A percentile compares a stretch with the other conserved stretches of the same genome.
Conservation (phyloP, 805 yeast species). For the Candida andamanensis region DNA sequence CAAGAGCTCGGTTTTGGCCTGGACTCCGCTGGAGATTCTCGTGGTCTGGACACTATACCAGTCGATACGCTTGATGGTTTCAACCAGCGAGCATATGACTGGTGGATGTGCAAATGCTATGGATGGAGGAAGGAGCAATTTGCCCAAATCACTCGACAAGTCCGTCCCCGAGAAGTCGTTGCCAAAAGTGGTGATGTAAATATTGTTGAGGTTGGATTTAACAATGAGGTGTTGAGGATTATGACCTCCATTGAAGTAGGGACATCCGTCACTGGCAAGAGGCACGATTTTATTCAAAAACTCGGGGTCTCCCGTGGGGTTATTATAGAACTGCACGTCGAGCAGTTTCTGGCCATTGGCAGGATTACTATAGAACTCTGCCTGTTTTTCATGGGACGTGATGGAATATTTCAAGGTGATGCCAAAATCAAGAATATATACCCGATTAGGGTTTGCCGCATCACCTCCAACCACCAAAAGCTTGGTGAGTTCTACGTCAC, state of each 20-base stretch:
- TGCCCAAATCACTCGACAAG: conserved; percentile 18
- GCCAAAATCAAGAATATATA: conserved; percentile 67
- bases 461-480: conserved; percentile 69
- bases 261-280: conserved; percentile 41
- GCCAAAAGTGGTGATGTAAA: conserved; percentile 58
- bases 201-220: conserved; percentile 56
- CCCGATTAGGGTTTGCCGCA: conserved; percentile 23
- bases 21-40: conserved; percentile 28
- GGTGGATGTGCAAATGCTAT: conserved; percentile 75
- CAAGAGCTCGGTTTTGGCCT: conserved; percentile 41
- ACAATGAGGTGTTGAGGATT: conserved; percentile 65
- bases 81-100: conserved; percentile 50
- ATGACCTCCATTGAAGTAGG: conserved; percentile 76
- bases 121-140: conserved; percentile 66
- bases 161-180: conserved; percentile 14
- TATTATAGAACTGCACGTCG: conserved; percentile 19
- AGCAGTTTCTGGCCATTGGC: conserved; percentile 35
- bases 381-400: conserved; percentile 82
- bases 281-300: conserved; percentile 25
- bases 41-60: conserved; percentile 73
- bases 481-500: conserved; percentile 76
- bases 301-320: conserved; percentile 18
- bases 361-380: conserved; percentile 64
- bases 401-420: conserved; percentile 71
- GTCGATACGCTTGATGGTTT: conserved; percentile 51